phyloP scores from a whole-genome alignment of 371 early-diverging fungal species.

The Rhizomucor pusillus region DNA sequence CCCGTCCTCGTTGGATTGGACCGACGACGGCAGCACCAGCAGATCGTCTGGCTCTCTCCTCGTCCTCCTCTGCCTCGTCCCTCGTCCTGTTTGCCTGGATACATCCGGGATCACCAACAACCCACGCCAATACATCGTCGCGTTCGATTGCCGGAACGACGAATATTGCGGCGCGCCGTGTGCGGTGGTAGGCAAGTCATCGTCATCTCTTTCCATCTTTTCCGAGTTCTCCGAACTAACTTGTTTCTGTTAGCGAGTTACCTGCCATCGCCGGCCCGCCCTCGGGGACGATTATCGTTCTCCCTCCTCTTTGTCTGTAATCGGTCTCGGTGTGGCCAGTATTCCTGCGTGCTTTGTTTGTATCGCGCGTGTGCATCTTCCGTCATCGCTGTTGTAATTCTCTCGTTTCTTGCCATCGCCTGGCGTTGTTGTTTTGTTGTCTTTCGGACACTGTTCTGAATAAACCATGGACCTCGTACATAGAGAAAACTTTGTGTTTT shows the following conservation, averaged over 20 bases:
- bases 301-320: background rate
- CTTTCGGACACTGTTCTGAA: background rate
- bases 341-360: background rate
- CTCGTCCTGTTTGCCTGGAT: constrained; percentile 1
- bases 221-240: background rate
- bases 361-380: no score
- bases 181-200: constrained; percentile 28
- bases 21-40: constrained; percentile 22
- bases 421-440: background rate
- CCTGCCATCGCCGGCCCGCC: constrained; percentile 23
- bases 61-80: constrained; percentile 1
- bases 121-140: no score
- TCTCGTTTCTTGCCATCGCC: no score
- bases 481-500: no score
- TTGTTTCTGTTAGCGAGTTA: constrained; percentile 22
- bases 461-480: background rate
- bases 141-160: no score
- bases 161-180: background rate
- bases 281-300: background rate
- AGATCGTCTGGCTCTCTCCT: constrained; percentile 6
- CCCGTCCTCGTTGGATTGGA: background rate
- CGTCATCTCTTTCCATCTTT: background rate
- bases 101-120: background rate
- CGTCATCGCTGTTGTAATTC: no score
- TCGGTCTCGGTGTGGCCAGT: background rate